These are phyloP conservation scores for Emydomyces testavorans DNA, from an alignment of 2,329 filamentous ascomycete species.

Conservation along the genomic window DNA sequence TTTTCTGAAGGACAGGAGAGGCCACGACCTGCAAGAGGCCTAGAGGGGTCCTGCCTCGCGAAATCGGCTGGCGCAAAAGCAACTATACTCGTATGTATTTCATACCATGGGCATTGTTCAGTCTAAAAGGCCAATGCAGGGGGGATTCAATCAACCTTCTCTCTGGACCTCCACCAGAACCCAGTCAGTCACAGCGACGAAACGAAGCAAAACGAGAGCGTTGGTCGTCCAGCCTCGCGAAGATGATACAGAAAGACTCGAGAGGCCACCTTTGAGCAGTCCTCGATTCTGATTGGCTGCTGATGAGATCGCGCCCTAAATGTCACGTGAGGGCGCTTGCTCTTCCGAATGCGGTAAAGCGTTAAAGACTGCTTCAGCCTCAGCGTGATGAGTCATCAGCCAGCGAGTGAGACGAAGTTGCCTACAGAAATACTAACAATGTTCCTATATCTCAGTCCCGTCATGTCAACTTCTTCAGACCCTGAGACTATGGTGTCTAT, in stretches of 20 bases:
- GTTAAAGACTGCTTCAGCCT: background rate
- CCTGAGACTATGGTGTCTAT: too few species aligned
- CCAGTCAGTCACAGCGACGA: background rate
- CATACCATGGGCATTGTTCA: constrained; percentile 6
- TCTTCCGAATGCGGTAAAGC: background rate
- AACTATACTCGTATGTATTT: background rate
- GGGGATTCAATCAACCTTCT: background rate
- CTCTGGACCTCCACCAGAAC: background rate
- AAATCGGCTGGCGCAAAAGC: background rate
- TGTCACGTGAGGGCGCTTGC: background rate
- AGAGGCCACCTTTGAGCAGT: constrained; percentile 8
- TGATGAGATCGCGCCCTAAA: background rate
- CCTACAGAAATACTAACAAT: background rate
- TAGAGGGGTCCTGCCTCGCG: background rate
- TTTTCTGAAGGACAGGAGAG: background rate
- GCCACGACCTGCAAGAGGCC: too few species aligned
- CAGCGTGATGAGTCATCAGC: background rate
- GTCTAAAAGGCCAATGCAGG: background rate
- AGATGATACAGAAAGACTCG: too few species aligned
- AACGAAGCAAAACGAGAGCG: background rate
- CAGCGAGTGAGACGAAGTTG: background rate
- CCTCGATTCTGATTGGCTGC: constrained; percentile 4
- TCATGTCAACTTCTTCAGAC: too few species aligned
- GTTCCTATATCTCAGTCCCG: background rate
- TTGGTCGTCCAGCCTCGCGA: too few species aligned